A percentile compares a stretch with the other conserved stretches of the same genome.
Evolutionary conservation across 345 rosid species (phyloP).

Genomic region (Kandelia obovata): DNA sequence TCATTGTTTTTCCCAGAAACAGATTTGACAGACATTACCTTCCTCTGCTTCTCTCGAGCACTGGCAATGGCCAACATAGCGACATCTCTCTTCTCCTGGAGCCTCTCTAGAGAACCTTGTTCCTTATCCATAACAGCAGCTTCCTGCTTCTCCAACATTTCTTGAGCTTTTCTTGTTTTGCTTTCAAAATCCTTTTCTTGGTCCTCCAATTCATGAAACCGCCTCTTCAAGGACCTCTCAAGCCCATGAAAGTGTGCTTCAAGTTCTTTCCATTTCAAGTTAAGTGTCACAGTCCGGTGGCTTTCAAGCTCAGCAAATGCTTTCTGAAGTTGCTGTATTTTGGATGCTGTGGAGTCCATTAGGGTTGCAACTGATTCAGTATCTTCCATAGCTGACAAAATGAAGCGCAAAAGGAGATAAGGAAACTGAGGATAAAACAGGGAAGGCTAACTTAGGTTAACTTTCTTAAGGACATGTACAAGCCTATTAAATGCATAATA

Average conservation of each 20-base stretch:
- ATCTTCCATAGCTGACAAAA: conserved; percentile 65
- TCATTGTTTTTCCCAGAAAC: conserved; percentile 33
- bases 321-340: conserved; percentile 97
- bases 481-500: not conserved
- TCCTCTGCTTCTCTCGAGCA: conserved; percentile 63
- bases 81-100: conserved; percentile 87
- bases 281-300: conserved; percentile 80
- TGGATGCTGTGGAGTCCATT: conserved; percentile 75
- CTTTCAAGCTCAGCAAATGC: conserved; percentile 99
- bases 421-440: not conserved
- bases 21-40: conserved; percentile 41
- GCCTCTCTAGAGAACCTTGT: conserved; percentile 65
- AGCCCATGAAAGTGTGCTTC: conserved; percentile 99
- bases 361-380: conserved; percentile 64
- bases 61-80: conserved; percentile 61
- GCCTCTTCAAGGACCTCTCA: conserved; percentile 94
- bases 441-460: not conserved
- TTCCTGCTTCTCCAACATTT: conserved; percentile 64
- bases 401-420: conserved; percentile 14
- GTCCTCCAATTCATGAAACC: conserved; percentile 96
- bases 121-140: conserved; percentile 88
- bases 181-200: conserved; percentile 77
- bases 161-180: conserved; percentile 75
- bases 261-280: conserved; percentile 92
- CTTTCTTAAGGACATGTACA: not conserved